These are phyloP conservation scores for Chytriomyces sp. DNA, from an alignment of 192 early-diverging fungal genomes.

Conservation along the genomic window DNA sequence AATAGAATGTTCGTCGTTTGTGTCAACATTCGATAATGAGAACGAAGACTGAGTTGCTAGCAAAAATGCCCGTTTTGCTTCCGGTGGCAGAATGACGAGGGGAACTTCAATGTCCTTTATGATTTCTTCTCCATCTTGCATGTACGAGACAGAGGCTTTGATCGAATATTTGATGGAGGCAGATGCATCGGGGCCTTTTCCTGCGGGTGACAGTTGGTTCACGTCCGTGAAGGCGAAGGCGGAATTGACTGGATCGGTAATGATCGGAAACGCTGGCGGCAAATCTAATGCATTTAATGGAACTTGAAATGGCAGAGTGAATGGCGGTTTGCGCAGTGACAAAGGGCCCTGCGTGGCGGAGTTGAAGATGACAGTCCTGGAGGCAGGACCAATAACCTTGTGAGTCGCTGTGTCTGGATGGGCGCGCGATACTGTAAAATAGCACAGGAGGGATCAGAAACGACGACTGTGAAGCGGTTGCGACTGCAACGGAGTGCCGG, in stretches of 20 bases:
- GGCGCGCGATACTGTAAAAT: not conserved
- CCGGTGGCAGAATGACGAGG: not conserved
- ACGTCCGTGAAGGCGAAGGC: too few species aligned
- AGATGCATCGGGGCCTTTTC: too few species aligned
- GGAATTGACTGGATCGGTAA: too few species aligned
- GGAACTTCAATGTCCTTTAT: not conserved
- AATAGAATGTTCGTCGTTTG: constrained; percentile 10
- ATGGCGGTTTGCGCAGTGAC: too few species aligned
- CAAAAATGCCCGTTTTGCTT: constrained; percentile 7
- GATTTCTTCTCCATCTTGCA: not conserved
- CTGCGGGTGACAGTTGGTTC: too few species aligned
- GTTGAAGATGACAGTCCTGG: too few species aligned
- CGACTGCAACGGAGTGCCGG: too few species aligned
- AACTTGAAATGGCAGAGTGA: not conserved
- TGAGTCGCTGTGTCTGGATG: not conserved
- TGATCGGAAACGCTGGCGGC: too few species aligned
- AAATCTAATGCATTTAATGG: too few species aligned
- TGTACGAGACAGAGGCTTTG: not conserved
- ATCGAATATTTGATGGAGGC: constrained; percentile 1
- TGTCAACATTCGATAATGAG: too few species aligned
- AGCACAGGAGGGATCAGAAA: too few species aligned
- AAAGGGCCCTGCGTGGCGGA: not conserved
- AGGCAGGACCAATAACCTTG: not conserved
- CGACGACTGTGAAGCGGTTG: too few species aligned
- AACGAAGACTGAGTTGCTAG: constrained; percentile 19